A percentile compares a stretch with the other conserved stretches of the same genome.
phyloP scores from a whole-genome alignment of 1,139 yeast genomes.

The Suzukiozyma palmioleophila region DNA sequence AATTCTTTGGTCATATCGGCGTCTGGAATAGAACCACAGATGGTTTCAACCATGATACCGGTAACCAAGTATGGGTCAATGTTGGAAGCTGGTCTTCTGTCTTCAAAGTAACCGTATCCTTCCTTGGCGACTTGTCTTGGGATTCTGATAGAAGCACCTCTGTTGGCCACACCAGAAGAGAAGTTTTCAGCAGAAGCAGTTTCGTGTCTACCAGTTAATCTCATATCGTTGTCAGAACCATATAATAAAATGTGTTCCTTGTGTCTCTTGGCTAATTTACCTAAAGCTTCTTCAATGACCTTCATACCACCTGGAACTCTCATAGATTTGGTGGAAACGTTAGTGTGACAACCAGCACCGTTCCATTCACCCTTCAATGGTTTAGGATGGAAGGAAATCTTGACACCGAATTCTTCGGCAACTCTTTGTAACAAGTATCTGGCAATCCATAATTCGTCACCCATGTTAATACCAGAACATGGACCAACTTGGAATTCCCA shows the following conservation, averaged over 20 bases:
- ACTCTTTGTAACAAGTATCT: slow-evolving; percentile 90
- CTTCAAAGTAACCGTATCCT: slow-evolving; percentile 98
- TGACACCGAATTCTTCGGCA: slow-evolving; percentile 98
- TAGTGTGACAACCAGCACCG: slow-evolving; percentile 99
- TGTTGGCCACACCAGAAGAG: slow-evolving; percentile 98
- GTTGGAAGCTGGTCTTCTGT: slow-evolving; percentile 99
- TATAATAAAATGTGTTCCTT: slow-evolving; percentile 92
- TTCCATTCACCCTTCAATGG: slow-evolving; percentile 99
- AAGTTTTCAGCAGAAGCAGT: slow-evolving; percentile 90
- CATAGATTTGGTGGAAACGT: slow-evolving; percentile 89
- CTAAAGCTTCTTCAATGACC: slow-evolving; percentile 85
- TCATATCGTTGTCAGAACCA: slow-evolving; percentile 90
- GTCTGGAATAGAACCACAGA: slow-evolving; percentile 91
- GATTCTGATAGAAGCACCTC: slow-evolving; percentile 98
- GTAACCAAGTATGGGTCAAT: slow-evolving; percentile 98
- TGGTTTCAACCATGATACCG: slow-evolving; percentile 96
- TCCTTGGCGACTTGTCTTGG: slow-evolving; percentile 98
- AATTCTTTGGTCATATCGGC: slow-evolving; percentile 92
- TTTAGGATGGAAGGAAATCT: slow-evolving; percentile 98
- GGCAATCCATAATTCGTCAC: slow-evolving; percentile 95
- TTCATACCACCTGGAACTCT: slow-evolving; percentile 96
- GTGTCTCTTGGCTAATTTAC: slow-evolving; percentile 93
- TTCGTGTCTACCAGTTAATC: slow-evolving; percentile 98
- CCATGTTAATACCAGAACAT: slow-evolving; percentile 91
- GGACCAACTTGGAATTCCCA: slow-evolving; percentile 99